Base-by-base conservation (phyloP, 768 basidiomycete species). In the Phaeotremella skinneri region DNA sequence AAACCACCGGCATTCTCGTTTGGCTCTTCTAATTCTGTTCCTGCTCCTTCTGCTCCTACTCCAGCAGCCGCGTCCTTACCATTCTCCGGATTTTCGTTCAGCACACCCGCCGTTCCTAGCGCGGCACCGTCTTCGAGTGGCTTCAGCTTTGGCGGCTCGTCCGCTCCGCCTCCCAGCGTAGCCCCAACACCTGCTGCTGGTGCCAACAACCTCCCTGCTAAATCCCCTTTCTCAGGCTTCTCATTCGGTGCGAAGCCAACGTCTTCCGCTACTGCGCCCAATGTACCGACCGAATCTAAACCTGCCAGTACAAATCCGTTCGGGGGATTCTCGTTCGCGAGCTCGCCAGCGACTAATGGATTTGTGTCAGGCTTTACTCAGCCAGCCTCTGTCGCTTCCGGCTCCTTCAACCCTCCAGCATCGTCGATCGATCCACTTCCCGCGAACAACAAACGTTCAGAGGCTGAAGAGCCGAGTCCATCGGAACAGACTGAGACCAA, bases 281-380 rank as follows among this genome's bases (percentile, higher is more conserved):
- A 56, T 27, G 39, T 62, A 32, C 29, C 53, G 4, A 31, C 49
- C 13, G 21, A 53, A n/a, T 48, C 61, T n/a, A 39, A 39, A 6
- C 43, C 43, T n/a, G 51, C 59, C n/a, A 13, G 56, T 17, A 4
- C 66, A 1, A 68, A 65, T 3, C 70, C 72, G 5, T 72, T 71
- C 25, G 61, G 62, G n/a, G 61, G 63, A 5, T 74, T 74, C 64
- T 62, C 62, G 2, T 73, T 73, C 55, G 61, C 51, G 2, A 49
- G 58, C 3, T 48, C 55, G 13, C 7, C 63, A 3, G 13, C 52
- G 14, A 37, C 56, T n/a, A 31, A 58, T 6, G 43, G 51, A 1
- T 20, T 45, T n/a, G n/a, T n/a, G 17, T 20, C 29, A 25, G 14
- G 34, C 17, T 31, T 27, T 29, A 5, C 52, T 21, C 16, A 27